Evolutionary conservation across 306 rosid species (phyloP), one percentile per base, ranked within the genome.

Genomic region (Sophora flavescens): DNA sequence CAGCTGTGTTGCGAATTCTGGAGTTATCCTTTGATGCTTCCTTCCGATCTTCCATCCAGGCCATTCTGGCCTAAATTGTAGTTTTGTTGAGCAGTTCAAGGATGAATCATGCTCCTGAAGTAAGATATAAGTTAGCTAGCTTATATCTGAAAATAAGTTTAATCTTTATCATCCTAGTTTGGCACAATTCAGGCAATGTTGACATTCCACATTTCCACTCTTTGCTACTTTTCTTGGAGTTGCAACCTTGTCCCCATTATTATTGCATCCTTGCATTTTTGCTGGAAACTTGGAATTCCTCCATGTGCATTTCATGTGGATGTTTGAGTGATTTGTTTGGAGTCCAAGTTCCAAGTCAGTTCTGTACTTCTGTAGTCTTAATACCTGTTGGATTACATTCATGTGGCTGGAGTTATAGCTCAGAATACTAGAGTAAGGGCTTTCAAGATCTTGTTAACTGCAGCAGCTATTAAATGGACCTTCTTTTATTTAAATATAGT

Each of bases 331-430:
- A 39, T 74, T 32, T 68, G 42, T 52, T 62, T 38, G 10, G 57
- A 50, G 59, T 18, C 48, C 54, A 53, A 62, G 53, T 35, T 35
- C 39, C 6, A 35, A 35, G 78, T 81, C 72, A 39, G 38, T 30
- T 30, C 32, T 30, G 32, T 30, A 30, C 32, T 62, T 38, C 36
- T 38, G 11, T 44, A 58, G 64, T 41, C 50, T 10, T 73, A 57
- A 72, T 41, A 28, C 63, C 17, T 73, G 69, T 62, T 48, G 61
- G 42, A 72, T 51, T 59, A 75, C 41, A 45, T 67, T 73, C 62
- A 18, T 69, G 70, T 42, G 33, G 77, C 61, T 39, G n/a, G 13
- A 36, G 62, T 59, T 72, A 32, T 22, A 22, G 30, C 50, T 38
- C 22, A 51, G 47, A 52, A 41, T 44, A 22, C 77, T 65, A 26